Evolutionary conservation across 1,139 yeast species (phyloP).

Genomic region (Pichia sp.): DNA sequence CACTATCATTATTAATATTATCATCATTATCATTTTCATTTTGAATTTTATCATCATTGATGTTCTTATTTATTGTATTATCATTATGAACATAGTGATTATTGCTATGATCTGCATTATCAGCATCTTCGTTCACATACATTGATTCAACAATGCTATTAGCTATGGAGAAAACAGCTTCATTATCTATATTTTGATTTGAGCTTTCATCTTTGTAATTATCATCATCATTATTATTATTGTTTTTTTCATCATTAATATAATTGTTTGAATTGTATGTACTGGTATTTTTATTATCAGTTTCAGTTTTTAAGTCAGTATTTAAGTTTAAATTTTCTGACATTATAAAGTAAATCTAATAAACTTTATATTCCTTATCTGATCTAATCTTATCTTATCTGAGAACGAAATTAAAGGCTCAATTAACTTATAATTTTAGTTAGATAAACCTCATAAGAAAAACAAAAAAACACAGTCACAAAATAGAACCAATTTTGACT

Average conservation of each 20-base stretch:
- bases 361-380: too few species aligned
- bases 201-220: too few species aligned
- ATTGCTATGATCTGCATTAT: background rate
- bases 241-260: background rate
- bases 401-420: background rate
- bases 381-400: constrained; percentile 16
- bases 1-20: background rate
- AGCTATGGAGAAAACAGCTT: constrained; percentile 6
- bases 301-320: too few species aligned
- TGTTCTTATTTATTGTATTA: background rate
- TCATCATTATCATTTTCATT: background rate
- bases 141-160: constrained; percentile 13
- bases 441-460: constrained; percentile 15
- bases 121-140: constrained; percentile 1
- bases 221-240: background rate
- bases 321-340: too few species aligned
- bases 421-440: too few species aligned
- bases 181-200: background rate
- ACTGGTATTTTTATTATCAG: too few species aligned
- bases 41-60: background rate
- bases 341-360: too few species aligned
- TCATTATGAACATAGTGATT: background rate
- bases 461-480: constrained; percentile 27
- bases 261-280: background rate
- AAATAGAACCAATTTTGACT: constrained; percentile 2